Percentiles rank a stretch among this genome's conserved stretches.
Evolutionary conservation across 2,329 filamentous ascomycete species (phyloP).

Genomic region (Pestalotiopsis sp.): DNA sequence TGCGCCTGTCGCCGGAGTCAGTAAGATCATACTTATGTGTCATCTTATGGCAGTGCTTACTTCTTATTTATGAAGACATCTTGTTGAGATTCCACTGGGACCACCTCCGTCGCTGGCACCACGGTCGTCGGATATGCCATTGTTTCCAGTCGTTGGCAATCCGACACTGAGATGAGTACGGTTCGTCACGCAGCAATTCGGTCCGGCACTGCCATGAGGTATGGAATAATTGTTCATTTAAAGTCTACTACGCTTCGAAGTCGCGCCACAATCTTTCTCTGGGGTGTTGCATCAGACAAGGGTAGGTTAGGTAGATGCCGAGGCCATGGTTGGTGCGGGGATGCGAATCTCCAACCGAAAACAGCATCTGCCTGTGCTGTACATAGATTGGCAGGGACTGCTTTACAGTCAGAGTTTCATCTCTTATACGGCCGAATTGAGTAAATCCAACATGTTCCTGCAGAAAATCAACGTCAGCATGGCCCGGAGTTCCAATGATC

Average conservation of each 20-base stretch:
- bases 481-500: no score
- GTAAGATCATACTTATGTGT: neutral
- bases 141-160: neutral
- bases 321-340: neutral
- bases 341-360: neutral
- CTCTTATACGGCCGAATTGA: neutral
- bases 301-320: neutral
- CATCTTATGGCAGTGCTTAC: neutral
- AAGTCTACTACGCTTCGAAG: neutral
- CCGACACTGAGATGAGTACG: neutral
- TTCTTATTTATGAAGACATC: neutral
- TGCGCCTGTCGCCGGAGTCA: neutral
- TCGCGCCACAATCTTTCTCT: neutral
- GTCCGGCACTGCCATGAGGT: neutral
- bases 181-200: neutral
- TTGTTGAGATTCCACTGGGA: neutral
- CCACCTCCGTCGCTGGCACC: neutral
- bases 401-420: neutral
- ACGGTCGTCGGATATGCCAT: neutral
- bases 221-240: neutral
- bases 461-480: no score
- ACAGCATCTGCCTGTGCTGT: neutral
- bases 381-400: neutral
- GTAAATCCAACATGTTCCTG: no score
- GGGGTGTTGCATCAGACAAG: neutral